Percentiles rank a stretch among this genome's conserved stretches.
These are phyloP conservation scores for Saitozyma sp. DNA, from an alignment of 768 basidiomycete species.

Conservation along the genomic window DNA sequence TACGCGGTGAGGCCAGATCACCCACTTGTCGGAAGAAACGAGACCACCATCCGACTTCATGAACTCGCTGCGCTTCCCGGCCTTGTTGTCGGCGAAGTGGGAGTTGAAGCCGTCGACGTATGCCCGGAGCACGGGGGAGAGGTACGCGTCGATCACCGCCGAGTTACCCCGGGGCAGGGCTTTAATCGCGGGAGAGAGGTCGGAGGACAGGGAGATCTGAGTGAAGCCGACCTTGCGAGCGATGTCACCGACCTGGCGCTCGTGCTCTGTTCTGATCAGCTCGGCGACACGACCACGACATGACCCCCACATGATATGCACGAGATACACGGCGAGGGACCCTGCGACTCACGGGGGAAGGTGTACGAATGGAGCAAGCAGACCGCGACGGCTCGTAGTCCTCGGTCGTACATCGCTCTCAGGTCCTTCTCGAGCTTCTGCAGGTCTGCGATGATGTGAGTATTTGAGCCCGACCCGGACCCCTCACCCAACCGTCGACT, in stretches of 20 bases:
- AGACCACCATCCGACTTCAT: slow-evolving; percentile 79
- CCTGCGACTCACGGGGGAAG: slow-evolving; percentile 57
- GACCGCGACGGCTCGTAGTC: slow-evolving; percentile 60
- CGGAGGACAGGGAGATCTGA: slow-evolving; percentile 79
- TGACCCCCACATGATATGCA: no score
- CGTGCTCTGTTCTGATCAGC: slow-evolving; percentile 59
- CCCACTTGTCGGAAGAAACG: slow-evolving; percentile 54
- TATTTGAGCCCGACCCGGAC: no score
- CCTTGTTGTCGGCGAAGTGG: slow-evolving; percentile 66
- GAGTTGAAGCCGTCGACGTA: slow-evolving; percentile 88
- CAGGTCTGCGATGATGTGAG: no score
- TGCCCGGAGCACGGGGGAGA: slow-evolving; percentile 77
- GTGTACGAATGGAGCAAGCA: slow-evolving; percentile 52
- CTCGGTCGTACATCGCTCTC: slow-evolving; percentile 69
- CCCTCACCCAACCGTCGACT: slow-evolving; percentile 56
- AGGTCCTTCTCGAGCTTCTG: slow-evolving; percentile 58
- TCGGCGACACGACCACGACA: no score
- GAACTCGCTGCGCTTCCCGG: slow-evolving; percentile 54
- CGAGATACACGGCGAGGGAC: no score
- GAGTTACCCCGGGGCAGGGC: slow-evolving; percentile 87
- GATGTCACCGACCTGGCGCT: slow-evolving; percentile 66
- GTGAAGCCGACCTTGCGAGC: slow-evolving; percentile 77
- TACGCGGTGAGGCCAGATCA: no score
- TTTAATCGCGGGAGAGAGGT: slow-evolving; percentile 55
- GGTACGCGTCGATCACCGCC: slow-evolving; percentile 89